Conservation (phyloP, 176 grass and related monocot genomes). For the Elaeis guineensis region DNA sequence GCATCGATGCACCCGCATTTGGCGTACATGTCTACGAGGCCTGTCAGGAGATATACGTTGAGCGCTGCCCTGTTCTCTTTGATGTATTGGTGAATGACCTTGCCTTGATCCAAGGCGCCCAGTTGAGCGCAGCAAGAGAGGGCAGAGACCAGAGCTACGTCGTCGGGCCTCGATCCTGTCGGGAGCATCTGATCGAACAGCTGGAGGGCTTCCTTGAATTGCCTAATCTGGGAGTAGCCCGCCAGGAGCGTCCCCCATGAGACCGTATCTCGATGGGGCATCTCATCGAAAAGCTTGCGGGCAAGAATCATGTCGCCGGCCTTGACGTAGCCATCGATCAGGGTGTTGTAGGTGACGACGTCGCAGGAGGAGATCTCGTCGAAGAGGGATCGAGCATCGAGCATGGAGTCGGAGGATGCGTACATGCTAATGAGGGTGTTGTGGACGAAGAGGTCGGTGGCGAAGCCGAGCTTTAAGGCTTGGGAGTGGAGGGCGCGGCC, state of each 20-base stretch:
- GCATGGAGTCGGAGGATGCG: slow-evolving; percentile 19
- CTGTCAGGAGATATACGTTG: slow-evolving; percentile 39
- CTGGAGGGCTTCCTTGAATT: slow-evolving; percentile 16
- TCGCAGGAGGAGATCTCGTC: slow-evolving; percentile 22
- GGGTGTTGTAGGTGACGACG: slow-evolving; percentile 37
- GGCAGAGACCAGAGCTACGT: slow-evolving; percentile 30
- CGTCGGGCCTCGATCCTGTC: slow-evolving; percentile 26
- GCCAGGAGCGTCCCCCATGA: slow-evolving; percentile 51
- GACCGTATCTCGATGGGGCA: slow-evolving; percentile 33
- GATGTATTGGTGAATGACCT: slow-evolving; percentile 40
- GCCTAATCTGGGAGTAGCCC: slow-evolving; percentile 12
- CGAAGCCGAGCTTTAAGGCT: slow-evolving; percentile 14
- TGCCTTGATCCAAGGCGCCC: slow-evolving; percentile 37
- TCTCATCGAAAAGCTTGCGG: slow-evolving; percentile 27
- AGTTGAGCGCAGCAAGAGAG: slow-evolving; percentile 57
- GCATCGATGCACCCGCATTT: slow-evolving; percentile 41
- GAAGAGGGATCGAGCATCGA: slow-evolving; percentile 31
- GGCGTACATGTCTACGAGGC: slow-evolving; percentile 45
- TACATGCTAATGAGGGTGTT: slow-evolving; percentile 49
- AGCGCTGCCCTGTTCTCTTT: slow-evolving; percentile 19
- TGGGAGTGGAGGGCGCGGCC: slow-evolving; percentile 15
- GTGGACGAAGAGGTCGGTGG: slow-evolving; percentile 22
- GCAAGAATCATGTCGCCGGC: slow-evolving; percentile 12
- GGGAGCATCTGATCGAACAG: slow-evolving; percentile 42
- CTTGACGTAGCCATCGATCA: slow-evolving; percentile 33